Evolutionary conservation across 805 yeast species (phyloP), one percentile per base, ranked within the genome.

Genomic region (Candida taoyuanica): DNA sequence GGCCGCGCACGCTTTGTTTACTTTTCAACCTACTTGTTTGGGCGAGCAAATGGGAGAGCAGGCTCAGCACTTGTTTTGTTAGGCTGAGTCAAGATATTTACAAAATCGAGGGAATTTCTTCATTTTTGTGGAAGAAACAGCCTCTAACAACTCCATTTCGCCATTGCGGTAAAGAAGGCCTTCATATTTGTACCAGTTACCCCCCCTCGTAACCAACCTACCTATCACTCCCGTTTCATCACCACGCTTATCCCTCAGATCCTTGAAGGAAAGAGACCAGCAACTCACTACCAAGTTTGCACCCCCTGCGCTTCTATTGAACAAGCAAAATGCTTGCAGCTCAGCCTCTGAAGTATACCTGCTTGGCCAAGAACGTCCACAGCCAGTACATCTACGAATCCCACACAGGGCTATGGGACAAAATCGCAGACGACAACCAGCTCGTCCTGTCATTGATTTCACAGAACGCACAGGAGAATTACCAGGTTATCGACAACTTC

Each of bases 321-420:
- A n/a, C n/a, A n/a, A n/a, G n/a, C n/a, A 7, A 26, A 13, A 18
- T 36, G n/a, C 25, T 42, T 5, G 47, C 47, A 3, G 24, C 44
- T 5, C 37, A 47, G 11, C 53, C 55, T 3, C 38, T 54, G 25
- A 45, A 43, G 29, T 54, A 55, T 39, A 44, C 51, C 1, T 53
- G 44, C 28, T 35, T 50, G 5, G 23, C 52, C 7, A 46, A 39
- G 29, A 31, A 42, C 18, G 15, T n/a, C 27, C 7, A 24, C 5
- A n/a, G 29, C 4, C 15, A 32, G 3, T 47, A 46, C 30, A 26
- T 50, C 19, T 50, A 43, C 34, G 44, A 47, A n/a, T 44, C 60
- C 8, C 29, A 41, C 25, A 39, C 39, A 4, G 58, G 56, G 0
- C 37, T 52, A 5, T 55, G 57, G 56, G 16, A 15, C 0, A 17